A percentile compares a stretch with the other conserved stretches of the same genome.
These are phyloP conservation scores for Falciphora oryzae DNA, from an alignment of 2,329 filamentous ascomycete genomes.

Conservation along the genomic window DNA sequence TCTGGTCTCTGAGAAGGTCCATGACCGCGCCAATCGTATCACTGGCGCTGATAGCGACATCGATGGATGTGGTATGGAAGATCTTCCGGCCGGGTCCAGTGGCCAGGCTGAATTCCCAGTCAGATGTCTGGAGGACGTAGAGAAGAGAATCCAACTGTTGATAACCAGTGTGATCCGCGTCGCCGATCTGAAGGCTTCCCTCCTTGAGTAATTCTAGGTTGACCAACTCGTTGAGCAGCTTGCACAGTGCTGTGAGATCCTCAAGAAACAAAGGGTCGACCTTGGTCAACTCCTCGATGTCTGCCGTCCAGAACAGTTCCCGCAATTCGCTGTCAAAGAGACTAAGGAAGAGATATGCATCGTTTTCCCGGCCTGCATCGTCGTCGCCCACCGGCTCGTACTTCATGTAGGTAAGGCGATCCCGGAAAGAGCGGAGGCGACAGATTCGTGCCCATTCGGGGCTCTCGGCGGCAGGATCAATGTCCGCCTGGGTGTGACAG, in stretches of 20 bases:
- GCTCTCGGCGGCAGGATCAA: no score
- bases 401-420: not conserved
- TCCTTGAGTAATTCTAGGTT: not conserved
- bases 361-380: no score
- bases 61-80: not conserved
- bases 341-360: not conserved
- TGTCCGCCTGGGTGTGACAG: no score
- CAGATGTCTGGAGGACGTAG: not conserved
- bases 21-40: not conserved
- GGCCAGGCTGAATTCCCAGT: not conserved
- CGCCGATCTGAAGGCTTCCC: not conserved
- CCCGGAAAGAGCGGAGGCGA: not conserved
- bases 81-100: not conserved
- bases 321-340: not conserved
- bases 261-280: not conserved
- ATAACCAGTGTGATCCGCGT: not conserved
- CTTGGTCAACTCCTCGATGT: not conserved
- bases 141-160: not conserved
- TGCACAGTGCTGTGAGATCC: not conserved
- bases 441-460: not conserved
- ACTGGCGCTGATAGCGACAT: not conserved
- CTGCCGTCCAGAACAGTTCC: not conserved
- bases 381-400: not conserved
- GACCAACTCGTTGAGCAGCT: not conserved
- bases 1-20: not conserved